phyloP scores from a whole-genome alignment of 2,329 filamentous ascomycete species.

The Neocatenulostroma microsporum region DNA sequence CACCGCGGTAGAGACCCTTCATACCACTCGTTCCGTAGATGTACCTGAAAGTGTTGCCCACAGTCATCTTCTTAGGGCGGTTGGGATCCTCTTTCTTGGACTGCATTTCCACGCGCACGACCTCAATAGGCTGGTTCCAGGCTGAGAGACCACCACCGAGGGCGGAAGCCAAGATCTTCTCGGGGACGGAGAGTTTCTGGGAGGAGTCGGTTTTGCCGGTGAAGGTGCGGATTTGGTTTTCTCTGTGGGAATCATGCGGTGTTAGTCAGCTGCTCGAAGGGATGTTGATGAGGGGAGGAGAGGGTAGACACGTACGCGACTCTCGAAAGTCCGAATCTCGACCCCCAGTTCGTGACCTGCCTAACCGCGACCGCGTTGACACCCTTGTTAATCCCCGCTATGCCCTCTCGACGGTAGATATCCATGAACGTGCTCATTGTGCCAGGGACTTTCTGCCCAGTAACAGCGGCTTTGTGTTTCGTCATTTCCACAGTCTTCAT shows the following conservation, averaged over 20 bases:
- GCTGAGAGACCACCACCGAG: constrained; percentile 90
- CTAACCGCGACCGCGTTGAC: constrained; percentile 98
- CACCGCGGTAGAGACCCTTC: constrained; percentile 90
- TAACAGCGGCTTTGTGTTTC: constrained; percentile 84
- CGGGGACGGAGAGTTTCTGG: constrained; percentile 67
- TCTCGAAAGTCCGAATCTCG: constrained; percentile 85
- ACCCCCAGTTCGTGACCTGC: constrained; percentile 99
- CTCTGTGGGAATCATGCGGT: no score
- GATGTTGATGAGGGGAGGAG: not conserved
- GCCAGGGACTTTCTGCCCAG: constrained; percentile 75
- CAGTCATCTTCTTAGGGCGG: constrained; percentile 97
- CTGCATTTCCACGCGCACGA: constrained; percentile 99
- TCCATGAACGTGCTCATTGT: constrained; percentile 95
- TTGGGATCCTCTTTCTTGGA: constrained; percentile 97
- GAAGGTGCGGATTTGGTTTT: constrained; percentile 71
- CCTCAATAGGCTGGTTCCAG: constrained; percentile 99
- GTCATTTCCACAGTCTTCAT: constrained; percentile 99
- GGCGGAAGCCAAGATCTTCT: constrained; percentile 83
- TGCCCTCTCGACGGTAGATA: constrained; percentile 91
- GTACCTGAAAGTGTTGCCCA: constrained; percentile 71
- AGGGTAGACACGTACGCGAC: constrained; percentile 47
- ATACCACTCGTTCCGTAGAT: constrained; percentile 87
- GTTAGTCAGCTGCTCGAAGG: constrained; percentile 1
- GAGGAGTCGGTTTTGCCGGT: constrained; percentile 67
- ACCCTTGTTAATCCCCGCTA: constrained; percentile 93